Evolutionary conservation across 1,139 yeast genomes (phyloP), one percentile per base, ranked within the genome.

Genomic region (Suhomyces maxii): DNA sequence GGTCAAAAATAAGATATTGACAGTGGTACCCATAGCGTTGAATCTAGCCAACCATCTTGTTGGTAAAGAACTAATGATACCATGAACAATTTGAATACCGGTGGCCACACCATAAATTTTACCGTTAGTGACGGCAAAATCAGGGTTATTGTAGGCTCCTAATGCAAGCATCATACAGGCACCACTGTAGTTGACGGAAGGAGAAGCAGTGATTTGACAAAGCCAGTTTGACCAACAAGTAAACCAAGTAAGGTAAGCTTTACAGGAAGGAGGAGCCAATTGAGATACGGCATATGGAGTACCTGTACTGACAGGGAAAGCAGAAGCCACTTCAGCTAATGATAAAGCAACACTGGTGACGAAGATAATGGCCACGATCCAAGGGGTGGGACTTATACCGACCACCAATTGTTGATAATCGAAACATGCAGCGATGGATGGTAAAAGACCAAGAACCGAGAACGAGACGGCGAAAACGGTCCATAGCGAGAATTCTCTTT

Each of bases 391-490:
- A 31, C 73, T 68, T 39, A 78, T 77, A 3, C 84, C 84, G 41
- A 71, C 66, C 48, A 69, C 84, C 66, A 62, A 72, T 59, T 69
- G 82, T 63, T 64, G 82, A 57, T 80, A 80, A 63, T 73, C 71
- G 56, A 76, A 74, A 49, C 79, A 78, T 34, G 83, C 81, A 38
- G 77, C 86, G 53, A 85, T 80, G 9, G 89, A 84, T 2, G 93
- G 91, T 46, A 86, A 71, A 46, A 86, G 70, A 7, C 90, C 88
- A 59, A 86, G 73, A 44, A 86, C 88, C 11, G 88, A 80, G 65
- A 86, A 86, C 11, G 89, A 83, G 26, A 84, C 88, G 36, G 84
- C 81, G 51, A 85, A 79, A 1, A 85, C 77, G 5, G 87, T 75
- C 70, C 82, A 76, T 26, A 82, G 60, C 6, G 82, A 75, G 52